Conservation (phyloP, 192 early-diverging fungal species). For the Coemansia sp. region DNA sequence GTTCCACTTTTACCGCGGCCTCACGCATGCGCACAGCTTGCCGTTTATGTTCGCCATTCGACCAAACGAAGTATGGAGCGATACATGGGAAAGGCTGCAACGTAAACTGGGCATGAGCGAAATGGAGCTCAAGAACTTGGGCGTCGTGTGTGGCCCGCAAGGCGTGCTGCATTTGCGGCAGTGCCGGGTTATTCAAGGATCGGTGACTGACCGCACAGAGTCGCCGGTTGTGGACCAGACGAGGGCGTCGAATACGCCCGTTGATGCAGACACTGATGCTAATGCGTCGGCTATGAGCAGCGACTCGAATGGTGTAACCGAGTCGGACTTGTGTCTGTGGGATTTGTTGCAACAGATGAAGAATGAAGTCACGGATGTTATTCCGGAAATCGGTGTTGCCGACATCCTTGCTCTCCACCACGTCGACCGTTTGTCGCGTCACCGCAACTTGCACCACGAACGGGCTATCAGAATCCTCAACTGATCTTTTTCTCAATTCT, state of each 20-base stretch:
- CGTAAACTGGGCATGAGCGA: constrained; percentile 71
- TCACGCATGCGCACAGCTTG: constrained; percentile 67
- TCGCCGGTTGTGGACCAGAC: constrained; percentile 18
- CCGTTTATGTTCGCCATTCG: constrained; percentile 79
- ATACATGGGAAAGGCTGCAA: constrained; percentile 73
- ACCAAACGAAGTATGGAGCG: constrained; percentile 64
- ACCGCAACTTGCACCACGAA: constrained; percentile 37
- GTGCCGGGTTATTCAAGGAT: constrained; percentile 23
- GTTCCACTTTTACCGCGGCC: constrained; percentile 76
- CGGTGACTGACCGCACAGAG: constrained; percentile 3
- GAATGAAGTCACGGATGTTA: neutral
- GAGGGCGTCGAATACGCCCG: constrained; percentile 11
- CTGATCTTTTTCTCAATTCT: constrained; percentile 7
- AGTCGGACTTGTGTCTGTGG: constrained; percentile 28
- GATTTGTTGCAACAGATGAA: constrained; percentile 23
- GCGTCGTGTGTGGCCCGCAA: constrained; percentile 26
- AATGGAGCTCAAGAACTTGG: constrained; percentile 69
- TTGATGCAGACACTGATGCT: neutral
- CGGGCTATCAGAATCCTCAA: constrained; percentile 36
- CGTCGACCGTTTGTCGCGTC: constrained; percentile 30
- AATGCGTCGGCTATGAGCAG: neutral
- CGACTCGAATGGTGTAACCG: neutral
- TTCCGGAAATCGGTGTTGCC: neutral
- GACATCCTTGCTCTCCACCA: constrained; percentile 40
- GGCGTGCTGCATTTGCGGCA: constrained; percentile 10